Conservation (phyloP, 441 rosid genomes). For the Omphalea diandra region DNA sequence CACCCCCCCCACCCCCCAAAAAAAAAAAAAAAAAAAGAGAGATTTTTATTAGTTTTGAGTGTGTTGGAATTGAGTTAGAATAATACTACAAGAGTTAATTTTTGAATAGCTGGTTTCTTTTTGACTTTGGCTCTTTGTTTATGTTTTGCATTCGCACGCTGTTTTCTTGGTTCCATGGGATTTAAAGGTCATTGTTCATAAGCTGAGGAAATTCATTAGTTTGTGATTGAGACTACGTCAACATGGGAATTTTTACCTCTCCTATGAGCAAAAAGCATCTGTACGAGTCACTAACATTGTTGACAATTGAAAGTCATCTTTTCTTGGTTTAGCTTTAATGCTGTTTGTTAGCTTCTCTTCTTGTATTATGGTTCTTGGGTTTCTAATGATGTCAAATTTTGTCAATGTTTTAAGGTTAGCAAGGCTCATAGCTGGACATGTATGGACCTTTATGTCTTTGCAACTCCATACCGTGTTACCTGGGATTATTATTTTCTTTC, state of each 20-base stretch:
- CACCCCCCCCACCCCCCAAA: no score
- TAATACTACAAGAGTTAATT: no score
- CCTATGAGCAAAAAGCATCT: neutral
- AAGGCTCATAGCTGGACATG: constrained; percentile 97
- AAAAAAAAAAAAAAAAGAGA: no score
- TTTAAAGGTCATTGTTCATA: neutral
- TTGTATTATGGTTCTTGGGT: neutral
- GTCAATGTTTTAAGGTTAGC: constrained; percentile 49
- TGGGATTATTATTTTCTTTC: constrained; percentile 92
- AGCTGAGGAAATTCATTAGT: neutral
- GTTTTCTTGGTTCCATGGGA: neutral
- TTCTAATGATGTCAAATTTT: constrained; percentile 13
- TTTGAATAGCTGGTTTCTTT: neutral
- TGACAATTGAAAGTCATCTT: neutral
- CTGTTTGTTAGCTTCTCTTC: neutral
- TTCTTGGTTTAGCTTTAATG: neutral
- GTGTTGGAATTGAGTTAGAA: no score
- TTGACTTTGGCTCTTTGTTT: neutral
- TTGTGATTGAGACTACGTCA: neutral
- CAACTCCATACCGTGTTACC: constrained; percentile 89
- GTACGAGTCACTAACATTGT: neutral
- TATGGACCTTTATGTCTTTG: constrained; percentile 92
- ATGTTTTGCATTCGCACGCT: neutral
- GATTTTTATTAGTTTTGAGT: no score
- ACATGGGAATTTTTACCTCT: neutral